Percentiles rank a stretch among this genome's conserved stretches.
phyloP scores from a whole-genome alignment of 305 asterid species.

The Fraxinus xanthoxyloides region DNA sequence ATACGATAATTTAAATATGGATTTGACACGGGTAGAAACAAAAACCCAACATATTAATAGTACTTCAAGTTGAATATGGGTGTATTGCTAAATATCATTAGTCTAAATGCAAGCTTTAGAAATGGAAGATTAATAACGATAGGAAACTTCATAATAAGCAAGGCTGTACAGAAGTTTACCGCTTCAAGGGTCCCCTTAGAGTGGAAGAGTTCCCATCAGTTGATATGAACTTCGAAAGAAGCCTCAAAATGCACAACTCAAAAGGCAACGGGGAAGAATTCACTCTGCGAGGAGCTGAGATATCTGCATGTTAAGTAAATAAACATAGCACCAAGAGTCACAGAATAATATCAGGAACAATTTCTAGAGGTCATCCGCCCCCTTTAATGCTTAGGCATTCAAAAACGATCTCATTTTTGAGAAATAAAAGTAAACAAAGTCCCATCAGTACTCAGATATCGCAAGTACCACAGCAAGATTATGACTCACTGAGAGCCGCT shows the following conservation, averaged over 20 bases:
- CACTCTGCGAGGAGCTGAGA: conserved; percentile 80
- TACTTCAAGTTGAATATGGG: neutral
- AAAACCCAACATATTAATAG: neutral
- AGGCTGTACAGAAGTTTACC: neutral
- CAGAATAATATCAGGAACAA: neutral
- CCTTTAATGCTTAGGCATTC: neutral
- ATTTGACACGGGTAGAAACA: neutral
- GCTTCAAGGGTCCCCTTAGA: neutral
- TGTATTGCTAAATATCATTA: neutral
- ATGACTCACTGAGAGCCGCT: neutral
- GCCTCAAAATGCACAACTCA: conserved; percentile 49
- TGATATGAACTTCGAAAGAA: neutral
- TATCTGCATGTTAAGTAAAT: conserved; percentile 42
- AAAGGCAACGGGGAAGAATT: conserved; percentile 70
- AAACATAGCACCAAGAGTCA: neutral
- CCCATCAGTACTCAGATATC: neutral
- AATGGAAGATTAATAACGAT: neutral
- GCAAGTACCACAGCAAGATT: neutral
- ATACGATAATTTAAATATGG: neutral
- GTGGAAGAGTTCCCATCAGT: neutral
- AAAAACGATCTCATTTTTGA: neutral
- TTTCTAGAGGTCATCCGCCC: neutral
- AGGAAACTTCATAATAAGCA: conserved; percentile 68
- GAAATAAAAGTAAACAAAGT: neutral
- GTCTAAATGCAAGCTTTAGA: neutral